Evolutionary conservation across 495 filamentous ascomycete genomes (phyloP), one percentile per base, ranked within the genome.

Genomic region (Neurospora sp.): DNA sequence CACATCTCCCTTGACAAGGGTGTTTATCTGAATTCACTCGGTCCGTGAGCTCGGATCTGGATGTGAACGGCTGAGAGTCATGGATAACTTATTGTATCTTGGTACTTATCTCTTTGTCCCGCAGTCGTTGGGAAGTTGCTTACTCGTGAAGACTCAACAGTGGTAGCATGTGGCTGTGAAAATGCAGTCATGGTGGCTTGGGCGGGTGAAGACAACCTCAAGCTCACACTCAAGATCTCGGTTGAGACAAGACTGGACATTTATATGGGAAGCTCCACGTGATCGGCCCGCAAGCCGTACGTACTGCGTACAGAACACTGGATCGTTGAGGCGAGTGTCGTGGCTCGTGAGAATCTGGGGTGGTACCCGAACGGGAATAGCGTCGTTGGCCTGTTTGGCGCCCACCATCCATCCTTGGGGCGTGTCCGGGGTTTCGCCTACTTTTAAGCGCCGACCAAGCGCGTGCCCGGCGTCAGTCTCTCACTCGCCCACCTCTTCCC

Each of bases 391-490:
- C 6, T 62, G 23, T 35, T 35, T 66, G 54, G 54, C 54, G 54
- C 54, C 54, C 54, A 66, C 54, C 27, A 66, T 27, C 54, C 27
- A 66, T 27, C 27, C 27, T 66, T 66, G 14, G 27, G 54, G 31
- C 54, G 31, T 31, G 14, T 66, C 27, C 54, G 54, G 54, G 54
- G 54, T 35, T 27, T 18, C 27, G 39, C 37, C 70, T 69, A 70
- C 73, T 69, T 77, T 75, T 81, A 79, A 70, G 76, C 79, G 79
- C 79, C 78, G 40, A 40, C 59, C 77, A 79, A 79, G 79, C 79
- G 79, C 79, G 76, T 72, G 48, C 69, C 54, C 46, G 54, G 54
- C 54, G 54, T 66, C 54, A 66, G 27, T 37, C 54, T 62, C 54
- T 35, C 23, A 74, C 37, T 54, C 41, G 71, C 5, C 71, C 27